Evolutionary conservation across 2,329 filamentous ascomycete species (phyloP).

Genomic region (Aspergillus uvarum): DNA sequence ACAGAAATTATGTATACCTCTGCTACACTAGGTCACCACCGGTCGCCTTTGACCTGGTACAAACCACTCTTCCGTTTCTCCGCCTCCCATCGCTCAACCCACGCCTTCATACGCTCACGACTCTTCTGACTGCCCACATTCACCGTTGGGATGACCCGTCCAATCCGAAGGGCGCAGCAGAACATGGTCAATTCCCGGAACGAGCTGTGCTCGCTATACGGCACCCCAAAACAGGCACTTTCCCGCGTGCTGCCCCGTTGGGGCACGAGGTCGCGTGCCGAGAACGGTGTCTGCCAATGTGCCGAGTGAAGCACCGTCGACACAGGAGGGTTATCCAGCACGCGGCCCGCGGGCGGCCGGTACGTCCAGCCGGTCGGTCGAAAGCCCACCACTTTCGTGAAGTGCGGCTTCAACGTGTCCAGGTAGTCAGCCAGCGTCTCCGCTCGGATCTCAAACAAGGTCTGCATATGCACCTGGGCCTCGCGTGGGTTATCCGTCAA

Average conservation of each 20-base stretch:
- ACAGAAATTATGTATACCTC: neutral
- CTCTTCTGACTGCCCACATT: slow-evolving; percentile 70
- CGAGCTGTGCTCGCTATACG: slow-evolving; percentile 93
- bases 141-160: slow-evolving; percentile 88
- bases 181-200: slow-evolving; percentile 95
- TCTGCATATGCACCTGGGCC: slow-evolving; percentile 97
- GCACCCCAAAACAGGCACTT: slow-evolving; percentile 87
- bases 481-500: slow-evolving; percentile 78
- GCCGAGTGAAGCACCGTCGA: slow-evolving; percentile 64
- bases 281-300: slow-evolving; percentile 75
- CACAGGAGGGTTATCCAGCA: slow-evolving; percentile 63
- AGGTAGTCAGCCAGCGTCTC: slow-evolving; percentile 91
- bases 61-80: slow-evolving; percentile 64
- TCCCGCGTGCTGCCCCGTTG: slow-evolving; percentile 81
- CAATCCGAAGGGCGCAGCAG: slow-evolving; percentile 80
- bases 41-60: slow-evolving; percentile 46
- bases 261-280: slow-evolving; percentile 68
- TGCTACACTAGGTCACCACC: slow-evolving; percentile 4
- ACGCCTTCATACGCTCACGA: slow-evolving; percentile 65
- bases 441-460: slow-evolving; percentile 86
- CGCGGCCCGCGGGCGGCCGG: slow-evolving; percentile 65
- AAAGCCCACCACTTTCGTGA: slow-evolving; percentile 84
- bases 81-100: slow-evolving; percentile 63
- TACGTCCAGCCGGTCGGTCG: slow-evolving; percentile 95
- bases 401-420: slow-evolving; percentile 73